Evolutionary conservation across 2,329 filamentous ascomycete species (phyloP).

Genomic region (Colletotrichum higginsianum): DNA sequence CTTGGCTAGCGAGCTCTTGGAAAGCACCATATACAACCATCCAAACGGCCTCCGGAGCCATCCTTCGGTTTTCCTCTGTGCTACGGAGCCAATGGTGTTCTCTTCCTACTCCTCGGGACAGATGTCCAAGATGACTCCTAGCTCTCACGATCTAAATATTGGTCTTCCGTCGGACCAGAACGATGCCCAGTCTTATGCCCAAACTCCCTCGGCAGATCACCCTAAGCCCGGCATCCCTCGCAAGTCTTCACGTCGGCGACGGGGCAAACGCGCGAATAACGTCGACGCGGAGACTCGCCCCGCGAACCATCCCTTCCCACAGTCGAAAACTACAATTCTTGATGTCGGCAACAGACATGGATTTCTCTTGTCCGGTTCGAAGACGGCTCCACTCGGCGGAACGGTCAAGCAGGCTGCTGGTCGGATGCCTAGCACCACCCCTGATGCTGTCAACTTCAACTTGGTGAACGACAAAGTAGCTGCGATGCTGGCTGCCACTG

Average conservation of each 20-base stretch:
- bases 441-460: conserved; percentile 39
- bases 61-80: conserved; percentile 28
- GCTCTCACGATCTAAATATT: not conserved
- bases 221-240: conserved; percentile 33
- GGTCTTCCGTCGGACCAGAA: not conserved
- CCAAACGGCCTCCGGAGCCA: conserved; percentile 40
- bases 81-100: conserved; percentile 9
- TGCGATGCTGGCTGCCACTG: conserved; percentile 55
- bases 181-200: not conserved
- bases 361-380: conserved; percentile 23
- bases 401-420: conserved; percentile 2
- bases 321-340: conserved; percentile 38
- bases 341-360: conserved; percentile 17
- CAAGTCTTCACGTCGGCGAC: conserved; percentile 38
- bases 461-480: conserved; percentile 53
- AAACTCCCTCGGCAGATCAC: not conserved
- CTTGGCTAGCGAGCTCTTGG: conserved; percentile 34
- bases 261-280: conserved; percentile 2
- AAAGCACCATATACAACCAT: conserved; percentile 33
- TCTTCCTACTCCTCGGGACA: not conserved
- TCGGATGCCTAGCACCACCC: not conserved
- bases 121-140: not conserved
- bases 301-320: conserved; percentile 4
- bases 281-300: not conserved
- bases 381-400: conserved; percentile 31